A percentile compares a stretch with the other conserved stretches of the same genome.
Evolutionary conservation across 345 rosid genomes (phyloP).

Genomic region (Nasturtium officinale): DNA sequence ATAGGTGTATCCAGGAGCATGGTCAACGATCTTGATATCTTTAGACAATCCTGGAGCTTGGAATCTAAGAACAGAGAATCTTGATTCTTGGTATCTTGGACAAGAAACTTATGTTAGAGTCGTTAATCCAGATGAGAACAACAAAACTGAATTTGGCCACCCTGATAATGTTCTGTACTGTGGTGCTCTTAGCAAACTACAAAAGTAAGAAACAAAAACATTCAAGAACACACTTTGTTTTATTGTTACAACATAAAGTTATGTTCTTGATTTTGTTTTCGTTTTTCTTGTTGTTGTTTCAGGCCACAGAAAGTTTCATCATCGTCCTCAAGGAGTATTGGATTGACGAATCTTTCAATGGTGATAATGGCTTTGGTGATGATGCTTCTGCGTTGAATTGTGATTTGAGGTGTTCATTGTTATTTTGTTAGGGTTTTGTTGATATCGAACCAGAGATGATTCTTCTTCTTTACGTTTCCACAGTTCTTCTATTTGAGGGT

Average conservation of each 20-base stretch:
- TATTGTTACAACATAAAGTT: neutral
- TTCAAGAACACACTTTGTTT: neutral
- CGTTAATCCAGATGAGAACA: conserved; percentile 84
- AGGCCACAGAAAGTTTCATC: conserved; percentile 80
- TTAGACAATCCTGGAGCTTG: conserved; percentile 96
- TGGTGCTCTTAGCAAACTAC: conserved; percentile 72
- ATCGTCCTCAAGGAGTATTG: conserved; percentile 39
- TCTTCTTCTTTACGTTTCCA: conserved; percentile 39
- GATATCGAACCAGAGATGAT: conserved; percentile 34
- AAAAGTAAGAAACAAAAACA: conserved; percentile 56
- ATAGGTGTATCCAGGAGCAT: conserved; percentile 97
- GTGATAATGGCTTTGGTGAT: conserved; percentile 36
- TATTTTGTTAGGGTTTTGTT: conserved; percentile 38
- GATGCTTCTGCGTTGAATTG: conserved; percentile 32
- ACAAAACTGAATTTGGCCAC: conserved; percentile 82
- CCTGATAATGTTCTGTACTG: conserved; percentile 92
- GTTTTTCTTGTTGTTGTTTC: conserved; percentile 18
- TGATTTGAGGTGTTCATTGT: conserved; percentile 14
- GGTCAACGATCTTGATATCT: conserved; percentile 91
- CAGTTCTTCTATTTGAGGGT: conserved; percentile 35
- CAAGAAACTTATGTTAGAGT: conserved; percentile 94
- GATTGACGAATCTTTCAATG: conserved; percentile 16
- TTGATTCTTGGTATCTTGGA: conserved; percentile 97
- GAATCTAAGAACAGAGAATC: conserved; percentile 96
- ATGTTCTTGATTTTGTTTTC: conserved; percentile 16